These are phyloP conservation scores for Dothiorella sarmentorum DNA, from an alignment of 2,329 filamentous ascomycete species.

Conservation along the genomic window DNA sequence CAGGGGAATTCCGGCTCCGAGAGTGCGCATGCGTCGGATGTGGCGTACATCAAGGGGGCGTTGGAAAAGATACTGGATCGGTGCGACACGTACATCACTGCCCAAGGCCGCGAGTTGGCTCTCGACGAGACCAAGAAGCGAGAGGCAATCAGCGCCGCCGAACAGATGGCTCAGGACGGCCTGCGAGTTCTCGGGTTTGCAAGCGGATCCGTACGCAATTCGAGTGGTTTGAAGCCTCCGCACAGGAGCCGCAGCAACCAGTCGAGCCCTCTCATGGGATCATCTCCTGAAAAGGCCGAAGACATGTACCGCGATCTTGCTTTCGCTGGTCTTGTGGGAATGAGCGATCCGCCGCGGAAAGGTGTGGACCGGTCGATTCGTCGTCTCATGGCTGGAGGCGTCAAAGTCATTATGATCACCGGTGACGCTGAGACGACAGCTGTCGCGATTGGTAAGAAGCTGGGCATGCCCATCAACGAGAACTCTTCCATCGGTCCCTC, in stretches of 20 bases:
- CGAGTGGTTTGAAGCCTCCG: constrained; percentile 7
- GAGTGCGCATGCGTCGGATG: constrained; percentile 61
- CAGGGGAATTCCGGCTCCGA: constrained; percentile 48
- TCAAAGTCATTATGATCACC: constrained; percentile 98
- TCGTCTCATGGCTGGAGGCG: constrained; percentile 85
- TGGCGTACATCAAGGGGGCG: constrained; percentile 93
- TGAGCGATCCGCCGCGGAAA: constrained; percentile 92
- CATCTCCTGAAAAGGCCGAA: constrained; percentile 42
- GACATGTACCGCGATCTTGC: constrained; percentile 78
- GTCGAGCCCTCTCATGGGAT: constrained; percentile 28
- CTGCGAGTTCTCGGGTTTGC: constrained; percentile 90
- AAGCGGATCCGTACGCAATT: constrained; percentile 61
- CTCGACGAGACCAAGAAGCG: constrained; percentile 73
- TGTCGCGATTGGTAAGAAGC: constrained; percentile 84
- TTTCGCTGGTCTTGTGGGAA: constrained; percentile 90
- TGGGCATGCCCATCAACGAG: constrained; percentile 84
- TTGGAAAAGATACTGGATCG: constrained; percentile 80
- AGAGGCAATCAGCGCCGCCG: constrained; percentile 74
- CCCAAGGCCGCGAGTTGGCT: constrained; percentile 80
- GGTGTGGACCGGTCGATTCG: constrained; percentile 87
- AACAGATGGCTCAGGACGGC: constrained; percentile 83
- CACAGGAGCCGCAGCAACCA: constrained; percentile 30
- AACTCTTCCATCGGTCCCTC: constrained; percentile 58
- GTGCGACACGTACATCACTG: constrained; percentile 87
- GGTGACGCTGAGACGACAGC: constrained; percentile 95